Conservation (phyloP, 306 rosid genomes). For the Casuarina equisetifolia region DNA sequence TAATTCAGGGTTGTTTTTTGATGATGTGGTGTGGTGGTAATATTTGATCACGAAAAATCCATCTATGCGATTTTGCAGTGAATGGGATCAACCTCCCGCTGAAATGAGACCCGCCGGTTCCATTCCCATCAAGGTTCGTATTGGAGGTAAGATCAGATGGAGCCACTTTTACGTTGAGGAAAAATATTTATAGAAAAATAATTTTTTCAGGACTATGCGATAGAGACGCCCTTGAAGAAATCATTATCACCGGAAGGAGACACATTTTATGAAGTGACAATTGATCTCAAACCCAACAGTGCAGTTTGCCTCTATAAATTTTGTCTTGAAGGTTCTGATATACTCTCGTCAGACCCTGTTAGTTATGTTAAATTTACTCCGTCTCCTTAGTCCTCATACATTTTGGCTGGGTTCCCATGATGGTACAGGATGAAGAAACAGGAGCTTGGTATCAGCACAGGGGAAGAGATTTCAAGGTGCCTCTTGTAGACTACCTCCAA, state of each 20-base stretch:
- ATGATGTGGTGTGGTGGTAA: neutral
- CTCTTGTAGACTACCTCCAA: slow-evolving; percentile 48
- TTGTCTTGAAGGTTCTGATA: slow-evolving; percentile 76
- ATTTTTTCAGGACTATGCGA: slow-evolving; percentile 78
- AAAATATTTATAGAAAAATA: slow-evolving; percentile 28
- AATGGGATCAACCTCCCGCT: slow-evolving; percentile 96
- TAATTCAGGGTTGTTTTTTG: slow-evolving; percentile 12
- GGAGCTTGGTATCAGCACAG: slow-evolving; percentile 88
- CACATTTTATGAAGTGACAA: slow-evolving; percentile 63
- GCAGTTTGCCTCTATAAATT: slow-evolving; percentile 67
- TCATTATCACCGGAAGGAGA: slow-evolving; percentile 50
- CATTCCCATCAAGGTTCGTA: slow-evolving; percentile 67
- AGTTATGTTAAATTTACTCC: slow-evolving; percentile 11
- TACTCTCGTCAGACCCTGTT: slow-evolving; percentile 29
- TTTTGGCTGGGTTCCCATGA: slow-evolving; percentile 8
- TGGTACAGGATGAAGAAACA: slow-evolving; percentile 81
- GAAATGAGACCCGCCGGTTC: slow-evolving; percentile 84
- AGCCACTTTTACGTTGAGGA: slow-evolving; percentile 17
- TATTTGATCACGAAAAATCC: neutral
- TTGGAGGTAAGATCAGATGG: slow-evolving; percentile 20
- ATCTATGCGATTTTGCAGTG: slow-evolving; percentile 43
- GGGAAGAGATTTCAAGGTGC: slow-evolving; percentile 92
- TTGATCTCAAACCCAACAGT: slow-evolving; percentile 47
- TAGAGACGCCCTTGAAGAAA: slow-evolving; percentile 77
- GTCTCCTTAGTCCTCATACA: slow-evolving; percentile 2